Evolutionary conservation across 345 rosid genomes (phyloP), one percentile per base, ranked within the genome.

Genomic region (Ceriops tagal): DNA sequence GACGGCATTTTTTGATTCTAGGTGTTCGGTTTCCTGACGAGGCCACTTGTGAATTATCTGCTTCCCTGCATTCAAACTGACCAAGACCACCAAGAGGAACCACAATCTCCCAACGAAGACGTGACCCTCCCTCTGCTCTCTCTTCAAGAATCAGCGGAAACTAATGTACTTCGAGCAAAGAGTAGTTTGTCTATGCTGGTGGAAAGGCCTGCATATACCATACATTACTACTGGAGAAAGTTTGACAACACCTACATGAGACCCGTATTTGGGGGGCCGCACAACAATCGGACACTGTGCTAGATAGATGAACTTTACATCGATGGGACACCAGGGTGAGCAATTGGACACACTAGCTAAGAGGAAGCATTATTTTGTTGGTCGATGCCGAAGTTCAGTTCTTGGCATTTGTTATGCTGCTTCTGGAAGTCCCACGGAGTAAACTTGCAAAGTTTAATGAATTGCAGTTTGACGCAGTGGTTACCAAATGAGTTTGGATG

Each of bases 21-120:
- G 98, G 97, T 89, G 2, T 89, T 91, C 58, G 96, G 98, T 55
- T 88, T 93, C 74, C 76, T 93, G 66, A 93, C 98, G 56, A 89
- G 86, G 77, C 93, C 95, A 11, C 88, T 93, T 43, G 80, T 91
- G 67, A 60, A 32, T 55, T 78, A 77, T 65, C 66, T 91, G 55
- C 82, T 89, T 66, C 97, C 93, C 15, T 75, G 55, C 18, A 78
- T 67, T 70, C 66, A 13, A 20, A 62, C 35, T 39, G 52, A 64
- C 21, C 37, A 22, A 8, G 4, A 37, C 53, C 26, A 64, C n/a
- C 32, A 64, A 8, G 62, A 53, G 39, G 91, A 80, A 59, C 73
- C 82, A 1, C 87, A 73, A 51, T 77, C 85, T 1, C 88, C 89
- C 0, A 78, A 57, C 34, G 93, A 85, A 21, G 96, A 91, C 53